Evolutionary conservation across 139 green algal genomes (phyloP).

Genomic region (Tetradesmus obliquus): DNA sequence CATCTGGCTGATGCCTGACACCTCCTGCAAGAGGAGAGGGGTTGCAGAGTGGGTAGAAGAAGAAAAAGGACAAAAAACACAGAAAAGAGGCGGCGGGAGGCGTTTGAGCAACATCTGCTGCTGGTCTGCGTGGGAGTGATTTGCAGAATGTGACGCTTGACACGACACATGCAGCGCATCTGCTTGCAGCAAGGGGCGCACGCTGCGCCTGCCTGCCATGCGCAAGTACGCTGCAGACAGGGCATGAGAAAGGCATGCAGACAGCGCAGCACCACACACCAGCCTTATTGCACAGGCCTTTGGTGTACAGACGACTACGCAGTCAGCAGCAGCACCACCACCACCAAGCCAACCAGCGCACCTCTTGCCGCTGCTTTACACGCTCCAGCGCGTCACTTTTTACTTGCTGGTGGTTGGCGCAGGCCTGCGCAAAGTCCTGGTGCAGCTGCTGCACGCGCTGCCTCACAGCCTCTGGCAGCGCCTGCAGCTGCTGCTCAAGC

Average conservation of each 20-base stretch:
- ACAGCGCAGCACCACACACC: constrained; percentile 1
- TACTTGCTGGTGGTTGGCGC: constrained; percentile 14
- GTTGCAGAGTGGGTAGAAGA: background rate
- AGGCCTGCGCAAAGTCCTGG: constrained; percentile 30
- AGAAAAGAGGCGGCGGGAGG: background rate
- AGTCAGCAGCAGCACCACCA: background rate
- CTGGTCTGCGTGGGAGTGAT: too few species aligned
- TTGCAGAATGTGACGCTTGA: too few species aligned
- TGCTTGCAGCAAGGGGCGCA: background rate
- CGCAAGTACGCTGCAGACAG: too few species aligned
- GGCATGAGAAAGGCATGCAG: too few species aligned
- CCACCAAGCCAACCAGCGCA: background rate
- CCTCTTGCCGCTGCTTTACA: constrained; percentile 51
- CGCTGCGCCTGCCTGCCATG: too few species aligned
- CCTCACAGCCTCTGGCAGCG: constrained; percentile 48
- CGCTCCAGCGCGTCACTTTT: constrained; percentile 36
- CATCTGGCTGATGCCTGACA: constrained; percentile 13
- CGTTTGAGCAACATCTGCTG: too few species aligned
- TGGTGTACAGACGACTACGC: background rate
- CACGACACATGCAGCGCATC: background rate
- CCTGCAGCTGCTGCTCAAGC: background rate
- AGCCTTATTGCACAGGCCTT: background rate
- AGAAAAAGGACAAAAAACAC: background rate
- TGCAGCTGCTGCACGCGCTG: constrained; percentile 49
- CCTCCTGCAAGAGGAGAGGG: constrained; percentile 15